Conservation (phyloP, 73 alveolate species). For the Stentor roeselii region DNA sequence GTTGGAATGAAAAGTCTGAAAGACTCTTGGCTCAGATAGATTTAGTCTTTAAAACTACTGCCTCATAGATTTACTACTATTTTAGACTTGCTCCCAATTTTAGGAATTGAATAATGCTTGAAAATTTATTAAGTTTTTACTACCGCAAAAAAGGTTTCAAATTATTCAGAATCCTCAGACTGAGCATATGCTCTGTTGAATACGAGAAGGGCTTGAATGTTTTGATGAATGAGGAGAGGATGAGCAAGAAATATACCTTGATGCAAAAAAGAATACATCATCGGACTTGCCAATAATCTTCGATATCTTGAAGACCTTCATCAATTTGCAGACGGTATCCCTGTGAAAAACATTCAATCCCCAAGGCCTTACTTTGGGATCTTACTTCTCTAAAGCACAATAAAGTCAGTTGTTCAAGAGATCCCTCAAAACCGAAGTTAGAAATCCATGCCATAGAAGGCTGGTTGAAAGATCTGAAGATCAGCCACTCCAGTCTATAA, state of each 20-base stretch:
- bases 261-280: background rate
- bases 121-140: background rate
- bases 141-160: background rate
- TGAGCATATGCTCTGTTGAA: background rate
- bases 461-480: background rate
- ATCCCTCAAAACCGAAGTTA: too few relatives aligned
- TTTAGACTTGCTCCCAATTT: background rate
- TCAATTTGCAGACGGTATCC: background rate
- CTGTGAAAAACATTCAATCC: background rate
- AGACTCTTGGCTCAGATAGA: background rate
- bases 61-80: background rate
- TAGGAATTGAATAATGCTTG: background rate
- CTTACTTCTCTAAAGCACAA: background rate
- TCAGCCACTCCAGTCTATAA: background rate
- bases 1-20: background rate
- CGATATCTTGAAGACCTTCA: background rate
- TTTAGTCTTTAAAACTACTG: background rate
- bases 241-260: background rate
- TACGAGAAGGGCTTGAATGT: background rate
- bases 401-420: background rate
- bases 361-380: background rate
- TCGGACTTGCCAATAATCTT: background rate
- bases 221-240: background rate
- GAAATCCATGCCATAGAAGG: background rate
- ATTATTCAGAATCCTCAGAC: background rate